Base-by-base conservation (phyloP, 2,329 filamentous ascomycete species). In the Diaporthe sp. region DNA sequence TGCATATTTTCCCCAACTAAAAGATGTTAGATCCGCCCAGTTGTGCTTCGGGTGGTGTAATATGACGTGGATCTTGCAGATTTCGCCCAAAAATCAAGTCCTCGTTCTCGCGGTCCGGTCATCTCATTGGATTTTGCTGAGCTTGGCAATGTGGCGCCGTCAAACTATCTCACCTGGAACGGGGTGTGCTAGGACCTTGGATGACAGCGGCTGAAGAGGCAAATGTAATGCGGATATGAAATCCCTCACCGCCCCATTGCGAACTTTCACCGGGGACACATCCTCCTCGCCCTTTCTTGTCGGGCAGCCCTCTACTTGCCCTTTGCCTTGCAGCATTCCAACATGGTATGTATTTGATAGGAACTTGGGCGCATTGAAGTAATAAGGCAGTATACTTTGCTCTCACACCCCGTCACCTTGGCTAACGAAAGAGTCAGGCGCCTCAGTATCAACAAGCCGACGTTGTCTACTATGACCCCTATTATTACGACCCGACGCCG, bases 51-150 rank as follows among this genome's bases (percentile, higher is more conserved):
- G 42, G 22, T 42, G 42, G 61, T 66, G 61, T 35, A 66, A 15
- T 45, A 66, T 66, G 61, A 66, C 42, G 61, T 66, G 28, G 19
- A 15, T 35, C 42, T 66, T 66, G 61, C 61, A 66, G 61, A 17
- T 17, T 40, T 17, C 13, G 61, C 19, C 19, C 19, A 17, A 35
- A 35, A 30, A 17, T 40, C 45, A 66, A 30, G 42, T 47, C 10
- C 60, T 13, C 30, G 42, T 50, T n/a, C 25, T 13, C 19, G 35
- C 12, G 61, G 19, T n/a, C 50, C 42, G 4, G 12, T 19, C 35
- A 25, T 35, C 19, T 50, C 22, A 66, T 50, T 66, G 42, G 61
- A 47, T 35, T 50, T 13, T 66, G 19, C 30, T 12, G 19, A 35
- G 30, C 61, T 66, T 66, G 61, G 61, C 61, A 12, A 66, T 15